Conservation (phyloP, 1,139 yeast species). For the Yamadazyma dushanensis region DNA sequence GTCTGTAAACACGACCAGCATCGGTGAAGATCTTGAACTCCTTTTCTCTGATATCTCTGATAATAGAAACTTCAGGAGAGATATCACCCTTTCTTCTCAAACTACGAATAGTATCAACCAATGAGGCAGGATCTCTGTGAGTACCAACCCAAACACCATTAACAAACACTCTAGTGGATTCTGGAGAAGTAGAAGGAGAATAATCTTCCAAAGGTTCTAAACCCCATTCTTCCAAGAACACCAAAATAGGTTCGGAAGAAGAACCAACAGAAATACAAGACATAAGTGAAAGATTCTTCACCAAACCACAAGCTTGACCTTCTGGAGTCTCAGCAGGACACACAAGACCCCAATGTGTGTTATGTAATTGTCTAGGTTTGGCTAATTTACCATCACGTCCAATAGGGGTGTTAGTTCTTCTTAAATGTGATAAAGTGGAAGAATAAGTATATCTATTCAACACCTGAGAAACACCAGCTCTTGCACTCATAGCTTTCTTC, state of each 20-base stretch:
- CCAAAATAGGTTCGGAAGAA: conserved; percentile 91
- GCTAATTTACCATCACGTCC: conserved; percentile 99
- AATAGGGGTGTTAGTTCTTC: conserved; percentile 98
- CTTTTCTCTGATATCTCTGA: conserved; percentile 94
- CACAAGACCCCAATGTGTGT: conserved; percentile 99
- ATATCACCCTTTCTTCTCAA: conserved; percentile 95
- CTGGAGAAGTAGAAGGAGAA: conserved; percentile 89
- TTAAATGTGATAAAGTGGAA: conserved; percentile 93
- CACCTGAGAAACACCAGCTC: conserved; percentile 99
- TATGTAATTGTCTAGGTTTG: conserved; percentile 97
- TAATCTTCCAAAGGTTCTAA: conserved; percentile 97
- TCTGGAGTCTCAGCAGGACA: conserved; percentile 99
- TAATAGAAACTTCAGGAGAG: conserved; percentile 93
- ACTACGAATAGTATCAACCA: conserved; percentile 87
- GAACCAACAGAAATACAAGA: conserved; percentile 97
- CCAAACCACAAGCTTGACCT: conserved; percentile 99
- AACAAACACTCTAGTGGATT: conserved; percentile 91
- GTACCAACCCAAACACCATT: conserved; percentile 99
- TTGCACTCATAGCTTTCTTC: conserved; percentile 97
- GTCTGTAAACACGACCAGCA: conserved; percentile 98
- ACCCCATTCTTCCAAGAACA: conserved; percentile 98
- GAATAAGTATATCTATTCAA: conserved; percentile 96
- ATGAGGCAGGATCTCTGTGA: conserved; percentile 89
- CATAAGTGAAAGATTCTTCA: conserved; percentile 93
- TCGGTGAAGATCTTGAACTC: conserved; percentile 96